Percentiles rank a stretch among this genome's conserved stretches.
Conservation (phyloP, 768 basidiomycete genomes). For the Terana coerulea region DNA sequence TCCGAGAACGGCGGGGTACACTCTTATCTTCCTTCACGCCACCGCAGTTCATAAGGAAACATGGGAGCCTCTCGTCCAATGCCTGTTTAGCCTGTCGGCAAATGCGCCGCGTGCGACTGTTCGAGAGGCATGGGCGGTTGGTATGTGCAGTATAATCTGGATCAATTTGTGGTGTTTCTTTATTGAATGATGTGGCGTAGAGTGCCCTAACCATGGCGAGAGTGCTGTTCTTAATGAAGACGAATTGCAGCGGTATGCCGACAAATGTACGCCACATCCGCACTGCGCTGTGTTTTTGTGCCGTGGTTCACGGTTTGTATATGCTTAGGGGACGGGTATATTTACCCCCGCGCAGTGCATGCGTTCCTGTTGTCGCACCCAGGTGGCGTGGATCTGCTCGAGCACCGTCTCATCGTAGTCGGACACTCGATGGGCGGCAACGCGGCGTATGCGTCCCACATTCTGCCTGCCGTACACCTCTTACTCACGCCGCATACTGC, state of each 20-base stretch:
- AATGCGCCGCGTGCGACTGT: not conserved
- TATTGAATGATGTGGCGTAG: conserved; percentile 37
- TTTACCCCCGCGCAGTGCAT: conserved; percentile 46
- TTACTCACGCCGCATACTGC: not conserved
- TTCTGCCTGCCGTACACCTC: not conserved
- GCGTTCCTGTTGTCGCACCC: conserved; percentile 45
- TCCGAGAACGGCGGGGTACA: conserved; percentile 27
- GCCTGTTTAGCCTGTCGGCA: conserved; percentile 28
- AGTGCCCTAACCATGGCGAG: conserved; percentile 56
- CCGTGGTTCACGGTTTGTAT: not conserved
- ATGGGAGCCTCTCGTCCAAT: conserved; percentile 53
- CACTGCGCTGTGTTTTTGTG: not conserved
- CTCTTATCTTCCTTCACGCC: conserved; percentile 49
- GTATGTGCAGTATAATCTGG: conserved; percentile 17
- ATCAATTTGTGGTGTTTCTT: not conserved
- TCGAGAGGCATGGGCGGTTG: not conserved
- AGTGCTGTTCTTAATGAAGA: conserved; percentile 45
- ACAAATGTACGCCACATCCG: conserved; percentile 37
- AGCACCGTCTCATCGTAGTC: conserved; percentile 44
- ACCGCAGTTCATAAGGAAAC: conserved; percentile 55
- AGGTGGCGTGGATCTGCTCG: conserved; percentile 45
- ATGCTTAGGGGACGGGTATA: conserved; percentile 35
- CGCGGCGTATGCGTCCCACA: conserved; percentile 33
- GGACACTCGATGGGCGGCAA: conserved; percentile 55
- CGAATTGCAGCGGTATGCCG: conserved; percentile 36